Evolutionary conservation across 2,329 filamentous ascomycete species (phyloP), one percentile per base, ranked within the genome.

Genomic region (Nigrograna mackinnonii): DNA sequence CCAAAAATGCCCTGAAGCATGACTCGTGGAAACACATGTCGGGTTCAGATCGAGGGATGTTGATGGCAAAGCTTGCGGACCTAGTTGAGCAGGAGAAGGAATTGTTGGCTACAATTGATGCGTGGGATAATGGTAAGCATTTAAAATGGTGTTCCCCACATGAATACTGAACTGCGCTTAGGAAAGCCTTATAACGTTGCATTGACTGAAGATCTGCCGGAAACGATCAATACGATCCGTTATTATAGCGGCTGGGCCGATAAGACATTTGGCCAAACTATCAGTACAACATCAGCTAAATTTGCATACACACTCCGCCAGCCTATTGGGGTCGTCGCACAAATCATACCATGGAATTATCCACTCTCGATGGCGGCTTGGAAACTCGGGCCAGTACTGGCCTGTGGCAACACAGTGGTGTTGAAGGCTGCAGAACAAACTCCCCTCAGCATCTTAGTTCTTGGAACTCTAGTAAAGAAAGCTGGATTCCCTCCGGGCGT

Each of bases 211-310:
- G 86, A 90, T 63, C 67, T 91, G 7, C 71, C 64, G 1, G 82
- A 84, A 55, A 77, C 85, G 11, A 72, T 84, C 40, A 70, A 65
- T 7, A 76, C 76, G 1, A 69, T 86, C 51, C 83, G 83, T 54
- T 92, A 92, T 69, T 92, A 91, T 58, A 87, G 83, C 33, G 88
- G 88, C 41, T 91, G 80, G 65, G 85, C 86, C 34, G 88, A 92
- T 71, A 92, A 92, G 74, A 83, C 13, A 11, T 17, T 13, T 22
- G 34, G 34, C 16, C 34, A 36, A 22, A 22, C 18, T 7, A 36
- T 36, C 34, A 7, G 9, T 20, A 36, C 34, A 2, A 21, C 17
- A 12, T 20, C 34, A 7, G 12, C 11, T 7, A 20, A 36, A 4
- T 22, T 36, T 12, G 17, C 18, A 7, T 36, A 36, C 34, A 36